Base-by-base conservation (phyloP, 1,139 yeast genomes). In the Lodderomyces theae region DNA sequence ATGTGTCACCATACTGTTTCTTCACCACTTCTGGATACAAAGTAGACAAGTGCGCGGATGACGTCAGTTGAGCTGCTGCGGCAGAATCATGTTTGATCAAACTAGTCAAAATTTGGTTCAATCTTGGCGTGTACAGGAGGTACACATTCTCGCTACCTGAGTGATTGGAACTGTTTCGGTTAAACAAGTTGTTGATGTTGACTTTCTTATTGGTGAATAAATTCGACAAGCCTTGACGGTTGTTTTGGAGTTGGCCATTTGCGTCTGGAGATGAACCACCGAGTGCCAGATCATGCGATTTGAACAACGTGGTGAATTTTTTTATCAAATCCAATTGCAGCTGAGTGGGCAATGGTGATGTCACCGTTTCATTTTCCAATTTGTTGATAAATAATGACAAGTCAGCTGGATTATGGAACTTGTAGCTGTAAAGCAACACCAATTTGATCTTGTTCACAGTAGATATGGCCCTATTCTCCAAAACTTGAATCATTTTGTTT, bases 41-140 rank as follows among this genome's bases (percentile, higher is more conserved):
- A 21, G 72, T 63, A 2, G 86, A 43, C 17, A 59, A 50, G 13
- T 25, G n/a, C 7, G n/a, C n/a, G n/a, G n/a, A n/a, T n/a, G n/a
- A n/a, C n/a, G n/a, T n/a, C n/a, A n/a, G n/a, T n/a, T n/a, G n/a
- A n/a, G n/a, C n/a, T n/a, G n/a, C n/a, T n/a, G n/a, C n/a, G n/a
- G n/a, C n/a, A n/a, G 29, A 11, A 11, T 35, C 16, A 13, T 32
- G 32, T 21, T 49, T 43, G 2, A 62, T 53, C 37, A 66, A 48
- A 19, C 46, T 47, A 10, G 52, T 51, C 43, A 71, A 52, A n/a
- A 65, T 53, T 21, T 61, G 64, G 42, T 82, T 82, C 36, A 92
- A 61, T 44, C 86, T 71, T 5, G 98, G 96, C 34, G 79, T 72
- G 57, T 90, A 95, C 56, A 77, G 83, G 75, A 78, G 74, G 57